These are phyloP conservation scores for Teratosphaeria pseudoeucalypti DNA, from an alignment of 2,329 filamentous ascomycete species.

Conservation along the genomic window DNA sequence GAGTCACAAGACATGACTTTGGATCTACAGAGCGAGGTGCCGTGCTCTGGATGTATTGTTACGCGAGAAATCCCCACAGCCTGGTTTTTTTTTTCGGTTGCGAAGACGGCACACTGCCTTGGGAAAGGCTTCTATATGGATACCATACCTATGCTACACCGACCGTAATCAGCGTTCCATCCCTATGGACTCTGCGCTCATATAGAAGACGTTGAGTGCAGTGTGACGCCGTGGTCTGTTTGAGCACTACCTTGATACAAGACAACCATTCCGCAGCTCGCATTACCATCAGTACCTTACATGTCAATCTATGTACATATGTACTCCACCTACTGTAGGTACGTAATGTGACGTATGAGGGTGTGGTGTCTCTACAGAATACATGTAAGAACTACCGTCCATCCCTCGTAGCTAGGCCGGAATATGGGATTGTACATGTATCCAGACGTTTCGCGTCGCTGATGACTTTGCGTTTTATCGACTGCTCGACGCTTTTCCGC, in stretches of 20 bases:
- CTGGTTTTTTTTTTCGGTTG: no score
- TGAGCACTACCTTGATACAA: not conserved
- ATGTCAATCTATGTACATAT: not conserved
- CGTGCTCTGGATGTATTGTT: no score
- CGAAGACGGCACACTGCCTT: no score
- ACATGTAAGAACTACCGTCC: not conserved
- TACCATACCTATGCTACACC: conserved; percentile 1
- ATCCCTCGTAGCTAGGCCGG: no score
- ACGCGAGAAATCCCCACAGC: no score
- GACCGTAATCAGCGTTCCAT: conserved; percentile 35
- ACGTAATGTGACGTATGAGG: not conserved
- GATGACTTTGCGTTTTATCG: no score
- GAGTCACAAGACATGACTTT: not conserved
- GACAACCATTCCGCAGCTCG: no score
- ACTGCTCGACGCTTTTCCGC: no score
- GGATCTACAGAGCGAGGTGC: not conserved
- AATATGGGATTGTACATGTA: no score
- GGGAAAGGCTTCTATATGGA: not conserved
- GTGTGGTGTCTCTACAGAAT: not conserved
- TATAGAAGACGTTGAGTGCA: no score
- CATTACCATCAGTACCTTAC: no score
- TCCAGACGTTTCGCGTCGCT: no score
- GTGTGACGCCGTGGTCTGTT: not conserved
- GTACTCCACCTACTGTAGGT: not conserved
- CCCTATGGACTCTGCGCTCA: conserved; percentile 29